Base-by-base conservation (phyloP, 371 early-diverging fungal species). In the Lichtheimia hyalospora region DNA sequence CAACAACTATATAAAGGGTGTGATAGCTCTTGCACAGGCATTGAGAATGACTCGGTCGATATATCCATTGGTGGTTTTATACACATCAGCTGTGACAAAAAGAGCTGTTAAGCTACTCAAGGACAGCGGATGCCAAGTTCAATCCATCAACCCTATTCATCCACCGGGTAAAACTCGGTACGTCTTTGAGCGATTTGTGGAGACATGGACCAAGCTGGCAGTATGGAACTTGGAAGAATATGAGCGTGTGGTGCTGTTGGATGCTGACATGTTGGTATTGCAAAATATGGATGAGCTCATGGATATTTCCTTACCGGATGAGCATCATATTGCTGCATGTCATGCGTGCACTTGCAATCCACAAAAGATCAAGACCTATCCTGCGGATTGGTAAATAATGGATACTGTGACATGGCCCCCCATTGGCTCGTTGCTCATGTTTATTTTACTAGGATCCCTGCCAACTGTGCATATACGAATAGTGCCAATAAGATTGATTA, bases 201-300 rank as follows among this genome's bases (percentile, higher is more conserved):
- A 76, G 52, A 94, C 95, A 0, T 85, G 88, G 69, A 94, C 96
- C 24, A 96, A 95, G 73, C 68, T 96, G 28, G 89, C 92, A 61
- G 85, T 88, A 34, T 95, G 91, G 84, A 76, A 85, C 23, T 79
- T 88, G 34, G 75, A 83, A 27, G 55, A 61, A 16, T 89, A 78
- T 61, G 79, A 81, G 21, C 77, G 83, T 40, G 77, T 93, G 21
- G 85, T 87, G 39, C 91, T 93, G 54, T 54, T 96, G 55, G 96
- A 95, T 66, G 91, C 95, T 0, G 96, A 95, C 66, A 88, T 89
- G 55, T 75, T 96, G 2, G 88, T 90, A 12, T 70, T 87, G 41
- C 70, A 82, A 62, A 85, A 91, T 54, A 84, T 95, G 58, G 95
- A 94, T 58, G 87, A 87, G 18, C 60, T 96, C 14, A 66, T 68